Percentiles rank a stretch among this genome's conserved stretches.
Evolutionary conservation across 306 rosid species (phyloP).

Genomic region (Notholithocarpus densiflorus): DNA sequence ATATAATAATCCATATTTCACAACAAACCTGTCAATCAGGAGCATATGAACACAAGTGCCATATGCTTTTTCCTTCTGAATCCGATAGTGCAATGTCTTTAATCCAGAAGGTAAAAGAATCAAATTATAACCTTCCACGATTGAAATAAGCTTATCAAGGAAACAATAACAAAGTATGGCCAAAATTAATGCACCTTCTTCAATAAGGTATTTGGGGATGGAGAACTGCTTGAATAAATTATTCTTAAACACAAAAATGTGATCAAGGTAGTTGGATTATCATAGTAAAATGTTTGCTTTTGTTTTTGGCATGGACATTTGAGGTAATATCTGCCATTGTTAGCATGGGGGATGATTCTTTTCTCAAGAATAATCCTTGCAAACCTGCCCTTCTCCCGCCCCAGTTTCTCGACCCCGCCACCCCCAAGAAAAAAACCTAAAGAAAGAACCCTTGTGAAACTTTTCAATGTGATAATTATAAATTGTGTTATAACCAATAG

Average conservation of each 20-base stretch:
- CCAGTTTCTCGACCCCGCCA: not conserved
- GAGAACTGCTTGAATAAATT: not conserved
- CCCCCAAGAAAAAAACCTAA: not conserved
- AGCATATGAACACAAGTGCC: constrained; percentile 56
- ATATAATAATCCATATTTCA: not conserved
- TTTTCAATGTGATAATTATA: too few relatives aligned
- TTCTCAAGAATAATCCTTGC: not conserved
- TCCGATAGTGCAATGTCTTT: constrained; percentile 64
- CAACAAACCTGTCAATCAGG: constrained; percentile 76
- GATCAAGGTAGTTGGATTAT: not conserved
- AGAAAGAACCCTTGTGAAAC: too few relatives aligned
- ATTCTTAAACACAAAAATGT: not conserved
- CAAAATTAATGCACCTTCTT: not conserved
- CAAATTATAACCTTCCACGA: not conserved
- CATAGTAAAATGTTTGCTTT: not conserved
- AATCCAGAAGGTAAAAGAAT: constrained; percentile 5
- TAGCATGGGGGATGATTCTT: not conserved
- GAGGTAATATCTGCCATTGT: not conserved
- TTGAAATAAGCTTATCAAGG: not conserved
- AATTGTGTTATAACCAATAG: not conserved
- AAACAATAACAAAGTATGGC: not conserved
- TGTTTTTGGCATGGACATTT: not conserved
- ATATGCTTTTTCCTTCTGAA: constrained; percentile 49
- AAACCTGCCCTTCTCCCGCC: not conserved
- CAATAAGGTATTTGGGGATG: not conserved